A percentile compares a stretch with the other conserved stretches of the same genome.
Evolutionary conservation across 202 grass and related monocot genomes (phyloP).

Genomic region (Bolboschoenoplectus hybrid): DNA sequence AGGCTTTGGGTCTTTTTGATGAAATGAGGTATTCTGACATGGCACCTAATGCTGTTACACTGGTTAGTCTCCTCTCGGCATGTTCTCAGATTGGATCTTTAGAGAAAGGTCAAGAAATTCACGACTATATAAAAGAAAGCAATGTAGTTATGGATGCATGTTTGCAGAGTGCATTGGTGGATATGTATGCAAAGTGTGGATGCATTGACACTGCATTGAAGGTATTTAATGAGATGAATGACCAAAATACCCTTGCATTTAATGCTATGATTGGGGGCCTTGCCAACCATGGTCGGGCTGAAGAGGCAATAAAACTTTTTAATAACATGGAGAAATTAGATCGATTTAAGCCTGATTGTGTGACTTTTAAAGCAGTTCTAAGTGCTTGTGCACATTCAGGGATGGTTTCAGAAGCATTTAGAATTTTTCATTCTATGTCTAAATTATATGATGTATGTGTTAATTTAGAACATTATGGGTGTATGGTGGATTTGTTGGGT

Average conservation of each 20-base stretch:
- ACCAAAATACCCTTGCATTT: slow-evolving; percentile 61
- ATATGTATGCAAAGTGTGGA: slow-evolving; percentile 93
- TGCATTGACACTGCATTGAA: slow-evolving; percentile 53
- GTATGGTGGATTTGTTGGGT: slow-evolving; percentile 74
- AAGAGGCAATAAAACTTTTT: slow-evolving; percentile 60
- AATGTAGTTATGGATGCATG: slow-evolving; percentile 58
- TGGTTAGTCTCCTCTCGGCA: slow-evolving; percentile 77
- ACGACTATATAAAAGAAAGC: slow-evolving; percentile 68
- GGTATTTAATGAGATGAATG: slow-evolving; percentile 59
- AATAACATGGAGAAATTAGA: slow-evolving; percentile 54
- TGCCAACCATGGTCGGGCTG: slow-evolving; percentile 66
- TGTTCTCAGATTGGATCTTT: slow-evolving; percentile 76
- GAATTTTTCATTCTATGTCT: slow-evolving; percentile 63
- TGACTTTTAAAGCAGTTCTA: slow-evolving; percentile 72
- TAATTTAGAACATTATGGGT: slow-evolving; percentile 76
- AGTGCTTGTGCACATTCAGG: slow-evolving; percentile 74
- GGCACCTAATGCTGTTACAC: slow-evolving; percentile 62
- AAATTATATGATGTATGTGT: slow-evolving; percentile 44
- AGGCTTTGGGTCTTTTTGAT: slow-evolving; percentile 65
- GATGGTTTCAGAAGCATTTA: slow-evolving; percentile 62
- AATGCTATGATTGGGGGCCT: slow-evolving; percentile 81
- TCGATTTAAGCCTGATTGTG: slow-evolving; percentile 58
- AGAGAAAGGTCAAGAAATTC: slow-evolving; percentile 64
- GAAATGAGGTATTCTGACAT: slow-evolving; percentile 58
- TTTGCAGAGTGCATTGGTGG: slow-evolving; percentile 64